A percentile compares a stretch with the other conserved stretches of the same genome.
Conservation (phyloP, 805 yeast species). For the Ogataea wickerhamii region DNA sequence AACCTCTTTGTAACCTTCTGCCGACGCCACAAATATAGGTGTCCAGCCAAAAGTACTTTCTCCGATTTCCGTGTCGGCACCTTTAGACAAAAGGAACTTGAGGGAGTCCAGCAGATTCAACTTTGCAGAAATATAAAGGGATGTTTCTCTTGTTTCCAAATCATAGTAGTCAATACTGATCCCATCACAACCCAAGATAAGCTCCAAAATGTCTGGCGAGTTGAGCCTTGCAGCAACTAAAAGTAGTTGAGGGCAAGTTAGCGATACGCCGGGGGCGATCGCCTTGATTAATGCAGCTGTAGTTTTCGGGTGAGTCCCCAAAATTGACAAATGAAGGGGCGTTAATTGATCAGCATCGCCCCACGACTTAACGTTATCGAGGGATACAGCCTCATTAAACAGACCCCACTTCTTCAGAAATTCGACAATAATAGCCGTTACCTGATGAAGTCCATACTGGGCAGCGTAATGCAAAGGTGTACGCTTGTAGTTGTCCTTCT, state of each 20-base stretch:
- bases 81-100: constrained; percentile 47
- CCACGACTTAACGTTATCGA: constrained; percentile 59
- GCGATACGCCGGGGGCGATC: constrained; percentile 34
- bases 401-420: constrained; percentile 58
- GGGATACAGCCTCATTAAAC: constrained; percentile 44
- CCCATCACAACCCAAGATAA: constrained; percentile 52
- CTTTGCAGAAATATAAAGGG: constrained; percentile 77
- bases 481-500: constrained; percentile 70
- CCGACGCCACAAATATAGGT: constrained; percentile 84
- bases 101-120: constrained; percentile 53
- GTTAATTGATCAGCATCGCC: constrained; percentile 77
- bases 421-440: constrained; percentile 54
- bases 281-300: constrained; percentile 53
- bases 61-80: constrained; percentile 72
- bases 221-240: constrained; percentile 67
- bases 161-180: constrained; percentile 65
- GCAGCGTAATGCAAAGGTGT: constrained; percentile 90
- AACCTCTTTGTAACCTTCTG: constrained; percentile 67
- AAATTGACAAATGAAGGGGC: constrained; percentile 79
- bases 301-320: constrained; percentile 80
- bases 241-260: constrained; percentile 55
- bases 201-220: constrained; percentile 51
- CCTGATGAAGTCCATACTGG: constrained; percentile 73
- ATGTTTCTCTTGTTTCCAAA: constrained; percentile 64
- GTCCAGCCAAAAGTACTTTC: constrained; percentile 91